Base-by-base conservation (phyloP, 768 basidiomycete genomes). In the Macrocybe gigantea region DNA sequence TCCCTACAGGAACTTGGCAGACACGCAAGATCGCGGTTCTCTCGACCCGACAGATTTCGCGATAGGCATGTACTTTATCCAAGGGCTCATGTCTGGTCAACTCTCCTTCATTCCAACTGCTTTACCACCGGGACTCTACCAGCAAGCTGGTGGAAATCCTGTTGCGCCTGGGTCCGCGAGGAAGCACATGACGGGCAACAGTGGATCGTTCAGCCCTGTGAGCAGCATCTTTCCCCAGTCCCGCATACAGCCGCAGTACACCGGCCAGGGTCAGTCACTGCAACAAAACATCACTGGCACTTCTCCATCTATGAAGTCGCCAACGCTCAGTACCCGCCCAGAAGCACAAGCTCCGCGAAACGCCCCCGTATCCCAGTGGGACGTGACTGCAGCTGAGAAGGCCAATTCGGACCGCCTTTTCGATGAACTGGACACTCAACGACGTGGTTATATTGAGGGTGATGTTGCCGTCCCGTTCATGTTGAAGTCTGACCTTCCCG, bases 381-480 rank as follows among this genome's bases (percentile, higher is more conserved):
- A 93, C 61, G 82, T 99, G 14, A 84, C 85, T 1, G 66, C 85
- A 0, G 64, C 73, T 3, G 93, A 93, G 61, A 98, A 96, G 62
- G 76, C 81, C 1, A 74, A 67, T 13, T 71, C 88, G 1, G 93
- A 98, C 64, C 69, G 67, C 8, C 84, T 82, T 67, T 99, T 97
- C 61, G 82, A 86, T 49, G 71, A 70, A n/a, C 74, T 98, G 35
- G 96, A 99, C 63, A 64, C 75, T 11, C 74, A 78, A 52, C 82
- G 77, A 54, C 76, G 69, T 50, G 93, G 93, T 0, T 89, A 74
- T 59, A 86, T 98, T 13, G 93, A 94, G 60, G 93, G 93, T 6
- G 92, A 95, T 50, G 82, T 91, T 33, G 96, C 93, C 6, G 96
- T 96, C 5, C 92, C 91, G 3, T 98, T 98, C 67, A 88, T 99